phyloP scores from a whole-genome alignment of 345 rosid genomes.

The Rhodamnia argentea region DNA sequence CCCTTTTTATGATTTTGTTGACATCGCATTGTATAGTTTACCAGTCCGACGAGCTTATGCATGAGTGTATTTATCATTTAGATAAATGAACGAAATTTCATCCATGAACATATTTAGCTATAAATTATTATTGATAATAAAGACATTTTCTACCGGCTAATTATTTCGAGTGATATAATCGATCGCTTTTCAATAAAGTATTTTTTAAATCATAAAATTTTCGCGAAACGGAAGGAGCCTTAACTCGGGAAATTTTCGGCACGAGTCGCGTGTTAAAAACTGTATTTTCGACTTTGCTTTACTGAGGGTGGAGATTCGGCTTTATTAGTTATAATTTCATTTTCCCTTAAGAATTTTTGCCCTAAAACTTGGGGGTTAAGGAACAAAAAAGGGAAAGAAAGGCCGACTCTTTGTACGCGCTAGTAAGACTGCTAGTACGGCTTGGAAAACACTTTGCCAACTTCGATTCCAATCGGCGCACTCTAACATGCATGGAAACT shows the following conservation, averaged over 20 bases:
- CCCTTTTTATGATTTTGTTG: not conserved
- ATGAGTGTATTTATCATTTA: not conserved
- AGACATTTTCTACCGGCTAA: no score
- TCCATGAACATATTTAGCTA: no score
- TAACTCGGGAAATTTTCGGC: not conserved
- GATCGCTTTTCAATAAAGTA: no score
- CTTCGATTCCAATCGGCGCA: not conserved
- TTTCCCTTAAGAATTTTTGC: not conserved
- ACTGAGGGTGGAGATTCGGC: not conserved
- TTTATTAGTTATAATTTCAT: not conserved
- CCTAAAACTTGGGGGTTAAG: not conserved
- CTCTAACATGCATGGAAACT: not conserved
- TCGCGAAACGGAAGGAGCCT: no score
- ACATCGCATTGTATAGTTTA: not conserved
- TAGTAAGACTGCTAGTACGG: not conserved
- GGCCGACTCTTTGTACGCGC: not conserved
- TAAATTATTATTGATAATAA: no score
- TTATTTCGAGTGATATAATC: no score
- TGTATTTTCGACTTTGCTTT: not conserved
- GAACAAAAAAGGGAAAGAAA: no score
- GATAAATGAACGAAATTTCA: no score
- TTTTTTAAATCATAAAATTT: no score
- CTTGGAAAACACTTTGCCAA: not conserved
- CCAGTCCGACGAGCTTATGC: not conserved
- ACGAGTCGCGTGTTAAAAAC: no score